These are phyloP conservation scores for Aspergillus sparsus DNA, from an alignment of 495 filamentous ascomycete species.

Conservation along the genomic window DNA sequence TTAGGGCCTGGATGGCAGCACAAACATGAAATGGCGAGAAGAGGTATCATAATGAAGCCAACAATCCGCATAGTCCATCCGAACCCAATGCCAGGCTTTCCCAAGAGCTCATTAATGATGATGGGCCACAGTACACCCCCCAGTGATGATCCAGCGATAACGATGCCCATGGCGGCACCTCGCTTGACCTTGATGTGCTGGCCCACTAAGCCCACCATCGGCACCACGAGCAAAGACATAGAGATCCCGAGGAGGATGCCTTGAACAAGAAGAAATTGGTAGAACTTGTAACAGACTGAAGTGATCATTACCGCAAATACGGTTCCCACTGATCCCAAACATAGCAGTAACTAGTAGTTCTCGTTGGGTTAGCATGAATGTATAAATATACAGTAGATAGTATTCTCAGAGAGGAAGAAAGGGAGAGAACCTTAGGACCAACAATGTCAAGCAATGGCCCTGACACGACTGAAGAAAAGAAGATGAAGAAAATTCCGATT, in stretches of 20 bases:
- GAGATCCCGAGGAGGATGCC: slow-evolving; percentile 55
- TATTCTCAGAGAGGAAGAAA: background rate
- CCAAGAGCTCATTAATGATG: slow-evolving; percentile 42
- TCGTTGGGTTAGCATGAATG: background rate
- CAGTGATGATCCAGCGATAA: slow-evolving; percentile 55
- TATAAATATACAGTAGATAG: too few relatives aligned
- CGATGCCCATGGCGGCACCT: slow-evolving; percentile 55
- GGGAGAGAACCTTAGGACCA: slow-evolving; percentile 34
- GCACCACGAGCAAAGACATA: slow-evolving; percentile 52
- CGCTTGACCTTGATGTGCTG: slow-evolving; percentile 58
- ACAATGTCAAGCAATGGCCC: slow-evolving; percentile 42
- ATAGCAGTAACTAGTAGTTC: slow-evolving; percentile 34
- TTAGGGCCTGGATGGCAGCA: slow-evolving; percentile 30
- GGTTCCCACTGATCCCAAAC: slow-evolving; percentile 30
- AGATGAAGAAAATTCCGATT: slow-evolving; percentile 44
- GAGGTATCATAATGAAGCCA: slow-evolving; percentile 51
- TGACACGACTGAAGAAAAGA: slow-evolving; percentile 33
- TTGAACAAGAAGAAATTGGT: slow-evolving; percentile 64
- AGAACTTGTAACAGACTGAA: slow-evolving; percentile 58
- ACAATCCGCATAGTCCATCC: slow-evolving; percentile 53
- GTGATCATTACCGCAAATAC: slow-evolving; percentile 57
- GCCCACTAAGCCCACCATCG: slow-evolving; percentile 52
- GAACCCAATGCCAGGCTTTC: slow-evolving; percentile 42
- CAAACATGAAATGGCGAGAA: slow-evolving; percentile 56
- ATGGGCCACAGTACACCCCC: slow-evolving; percentile 55